These are phyloP conservation scores for Antarctomyces pellizariae DNA, from an alignment of 495 filamentous ascomycete species.

Conservation along the genomic window DNA sequence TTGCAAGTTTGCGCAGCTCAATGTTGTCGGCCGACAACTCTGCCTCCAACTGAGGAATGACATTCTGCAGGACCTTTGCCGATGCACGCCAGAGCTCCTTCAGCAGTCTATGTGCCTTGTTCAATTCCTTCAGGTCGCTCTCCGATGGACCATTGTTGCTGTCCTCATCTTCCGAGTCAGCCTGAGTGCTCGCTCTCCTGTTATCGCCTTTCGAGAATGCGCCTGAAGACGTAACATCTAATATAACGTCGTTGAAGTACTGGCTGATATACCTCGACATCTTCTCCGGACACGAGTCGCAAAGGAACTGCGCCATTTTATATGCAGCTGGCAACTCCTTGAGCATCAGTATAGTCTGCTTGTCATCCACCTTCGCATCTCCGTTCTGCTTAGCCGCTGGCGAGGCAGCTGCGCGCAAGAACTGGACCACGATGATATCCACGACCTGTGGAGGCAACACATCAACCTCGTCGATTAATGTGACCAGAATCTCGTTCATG, in stretches of 20 bases:
- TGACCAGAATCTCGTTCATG: constrained; percentile 67
- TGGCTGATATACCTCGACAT: constrained; percentile 87
- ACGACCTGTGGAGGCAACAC: constrained; percentile 62
- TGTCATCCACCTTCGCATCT: constrained; percentile 31
- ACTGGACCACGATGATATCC: constrained; percentile 90
- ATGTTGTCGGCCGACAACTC: constrained; percentile 79
- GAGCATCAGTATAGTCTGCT: constrained; percentile 53
- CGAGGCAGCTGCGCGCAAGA: constrained; percentile 46
- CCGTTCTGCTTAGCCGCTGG: constrained; percentile 38
- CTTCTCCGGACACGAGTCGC: constrained; percentile 70
- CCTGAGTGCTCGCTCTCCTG: constrained; percentile 22
- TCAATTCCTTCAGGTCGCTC: constrained; percentile 64
- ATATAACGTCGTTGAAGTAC: constrained; percentile 92
- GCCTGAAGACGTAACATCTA: constrained; percentile 34
- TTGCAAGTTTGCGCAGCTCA: constrained; percentile 63
- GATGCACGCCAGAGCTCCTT: constrained; percentile 88
- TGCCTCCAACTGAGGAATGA: constrained; percentile 82
- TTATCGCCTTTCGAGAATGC: constrained; percentile 23
- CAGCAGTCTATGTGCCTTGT: constrained; percentile 71
- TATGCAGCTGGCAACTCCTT: constrained; percentile 84
- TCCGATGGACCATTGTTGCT: constrained; percentile 39
- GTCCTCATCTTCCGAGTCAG: constrained; percentile 49
- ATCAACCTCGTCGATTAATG: constrained; percentile 65
- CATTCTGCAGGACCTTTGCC: constrained; percentile 71
- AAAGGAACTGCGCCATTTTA: constrained; percentile 86